A percentile compares a stretch with the other conserved stretches of the same genome.
These are phyloP conservation scores for Fibroporia radiculosa DNA, from an alignment of 768 basidiomycete species.

Conservation along the genomic window DNA sequence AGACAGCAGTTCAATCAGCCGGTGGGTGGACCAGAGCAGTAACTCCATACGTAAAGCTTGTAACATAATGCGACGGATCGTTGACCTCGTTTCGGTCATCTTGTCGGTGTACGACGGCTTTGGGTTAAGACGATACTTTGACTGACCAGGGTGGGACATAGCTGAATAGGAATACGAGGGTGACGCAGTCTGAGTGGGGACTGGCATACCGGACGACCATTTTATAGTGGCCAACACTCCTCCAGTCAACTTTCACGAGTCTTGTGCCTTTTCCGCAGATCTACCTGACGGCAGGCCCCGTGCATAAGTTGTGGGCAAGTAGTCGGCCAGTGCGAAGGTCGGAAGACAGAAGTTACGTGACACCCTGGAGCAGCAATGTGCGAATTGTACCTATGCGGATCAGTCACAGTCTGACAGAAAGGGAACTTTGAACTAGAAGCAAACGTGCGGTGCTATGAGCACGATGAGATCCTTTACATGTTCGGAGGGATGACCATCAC, in stretches of 20 bases:
- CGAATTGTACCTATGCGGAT: not conserved
- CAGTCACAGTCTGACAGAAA: not conserved
- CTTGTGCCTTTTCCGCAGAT: slow-evolving; percentile 2
- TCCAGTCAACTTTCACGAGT: not conserved
- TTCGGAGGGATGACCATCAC: too few species aligned
- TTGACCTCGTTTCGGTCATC: slow-evolving; percentile 21
- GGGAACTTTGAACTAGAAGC: too few species aligned
- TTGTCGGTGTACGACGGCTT: slow-evolving; percentile 20
- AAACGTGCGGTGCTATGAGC: too few species aligned
- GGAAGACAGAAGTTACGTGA: slow-evolving; percentile 1
- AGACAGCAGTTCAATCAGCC: not conserved
- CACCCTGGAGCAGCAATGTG: not conserved
- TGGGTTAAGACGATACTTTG: slow-evolving; percentile 20
- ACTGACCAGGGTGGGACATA: not conserved
- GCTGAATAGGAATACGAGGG: not conserved
- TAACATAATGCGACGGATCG: slow-evolving; percentile 18
- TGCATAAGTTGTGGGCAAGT: not conserved
- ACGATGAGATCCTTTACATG: too few species aligned
- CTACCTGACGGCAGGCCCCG: slow-evolving; percentile 1
- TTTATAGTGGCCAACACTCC: not conserved
- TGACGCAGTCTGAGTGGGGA: not conserved
- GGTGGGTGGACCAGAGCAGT: not conserved
- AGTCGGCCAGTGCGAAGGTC: slow-evolving; percentile 3
- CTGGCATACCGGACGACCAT: not conserved
- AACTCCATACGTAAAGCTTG: slow-evolving; percentile 17